Base-by-base conservation (phyloP, 1,139 yeast species). In the Maudiozyma humilis region DNA sequence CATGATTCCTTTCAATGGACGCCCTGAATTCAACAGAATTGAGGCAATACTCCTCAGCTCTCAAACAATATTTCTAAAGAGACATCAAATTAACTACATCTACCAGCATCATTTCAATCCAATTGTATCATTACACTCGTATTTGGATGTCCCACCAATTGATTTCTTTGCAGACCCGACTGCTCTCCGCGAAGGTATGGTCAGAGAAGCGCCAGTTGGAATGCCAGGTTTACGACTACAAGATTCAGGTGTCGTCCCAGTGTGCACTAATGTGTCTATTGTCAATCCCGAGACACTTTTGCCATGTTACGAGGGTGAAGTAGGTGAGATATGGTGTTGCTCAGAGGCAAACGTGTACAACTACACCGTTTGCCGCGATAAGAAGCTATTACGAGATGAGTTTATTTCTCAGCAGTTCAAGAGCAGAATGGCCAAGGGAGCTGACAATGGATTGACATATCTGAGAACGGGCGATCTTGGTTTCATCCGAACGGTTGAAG, bases 251-350 rank as follows among this genome's bases (percentile, higher is more conserved):
- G 84, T 89, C 75, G 96, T 89, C 0, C 95, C 96, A 0, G 91
- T 88, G 14, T 86, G 95, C 59, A 86, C 97, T 0, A 95, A 88
- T 59, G 78, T 93, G 36, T 93, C 95, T 1, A 85, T 91, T 49
- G 97, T 91, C 4, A 93, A 93, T 53, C 98, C 98, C 0, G 96
- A 89, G 60, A 91, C 96, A 0, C 66, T 76, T 41, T 67, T 69
- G 43, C 67, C 88, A 15, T 91, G 98, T 62, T 78, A 76, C 48
- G 82, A 81, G 46, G 97, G 97, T n/a, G 98, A 93, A 62, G 82
- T 79, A 62, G 99, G 99, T 33, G 98, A 91, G 65, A 88, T 91
- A 38, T 91, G 98, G 98, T 93, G 91, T 2, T 77, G 84, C 49
- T 83, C 95, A 1, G 95, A 88, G 53, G 95, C 91, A 1, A 87